Conservation (phyloP, 225 moss, liverwort and hornwort genomes). For the Lunularia cruciata region DNA sequence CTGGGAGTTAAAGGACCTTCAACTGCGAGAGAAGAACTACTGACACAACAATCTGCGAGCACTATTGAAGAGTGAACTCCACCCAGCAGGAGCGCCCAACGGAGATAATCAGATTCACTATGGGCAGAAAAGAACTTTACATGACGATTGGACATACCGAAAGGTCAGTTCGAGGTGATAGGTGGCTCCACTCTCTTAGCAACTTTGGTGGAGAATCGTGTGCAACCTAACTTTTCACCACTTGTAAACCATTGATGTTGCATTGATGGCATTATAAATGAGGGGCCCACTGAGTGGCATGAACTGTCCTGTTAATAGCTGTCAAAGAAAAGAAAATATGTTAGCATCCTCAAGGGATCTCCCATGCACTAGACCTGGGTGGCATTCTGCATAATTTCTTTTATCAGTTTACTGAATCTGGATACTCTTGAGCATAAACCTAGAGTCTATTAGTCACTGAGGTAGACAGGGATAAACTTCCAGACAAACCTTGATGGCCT, state of each 20-base stretch:
- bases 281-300: slow-evolving; percentile 84
- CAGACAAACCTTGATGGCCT: slow-evolving; percentile 75
- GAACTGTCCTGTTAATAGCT: slow-evolving; percentile 94
- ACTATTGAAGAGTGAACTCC: not conserved
- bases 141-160: not conserved
- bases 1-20: not conserved
- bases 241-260: slow-evolving; percentile 76
- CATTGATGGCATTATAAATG: slow-evolving; percentile 88
- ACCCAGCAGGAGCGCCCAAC: not conserved
- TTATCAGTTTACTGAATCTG: not conserved
- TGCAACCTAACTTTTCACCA: slow-evolving; percentile 32
- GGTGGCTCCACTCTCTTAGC: not conserved
- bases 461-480: not conserved
- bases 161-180: not conserved
- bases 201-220: slow-evolving; percentile 4
- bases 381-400: too few relatives aligned
- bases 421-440: not conserved
- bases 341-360: too few relatives aligned
- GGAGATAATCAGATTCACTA: not conserved
- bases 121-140: not conserved
- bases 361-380: too few relatives aligned
- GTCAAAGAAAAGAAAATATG: slow-evolving; percentile 38
- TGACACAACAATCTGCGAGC: too few relatives aligned
- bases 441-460: not conserved
- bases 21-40: not conserved